Evolutionary conservation across 2,329 filamentous ascomycete genomes (phyloP).

Genomic region (Fusarium foetens): DNA sequence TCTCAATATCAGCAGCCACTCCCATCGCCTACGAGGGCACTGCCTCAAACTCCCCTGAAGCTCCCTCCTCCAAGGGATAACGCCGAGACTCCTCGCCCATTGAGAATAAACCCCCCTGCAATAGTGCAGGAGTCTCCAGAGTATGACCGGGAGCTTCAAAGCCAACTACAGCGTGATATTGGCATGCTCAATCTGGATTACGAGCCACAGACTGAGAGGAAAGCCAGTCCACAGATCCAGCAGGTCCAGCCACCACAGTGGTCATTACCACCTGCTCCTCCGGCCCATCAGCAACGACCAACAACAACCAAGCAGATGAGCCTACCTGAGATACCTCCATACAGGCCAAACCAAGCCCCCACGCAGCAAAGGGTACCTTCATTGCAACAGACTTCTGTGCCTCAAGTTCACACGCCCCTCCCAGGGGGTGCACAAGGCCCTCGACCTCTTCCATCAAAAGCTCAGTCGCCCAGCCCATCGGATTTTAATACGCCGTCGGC

Average conservation of each 20-base stretch:
- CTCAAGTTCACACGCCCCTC: constrained; percentile 33
- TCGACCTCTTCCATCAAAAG: constrained; percentile 45
- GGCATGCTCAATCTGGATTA: constrained; percentile 62
- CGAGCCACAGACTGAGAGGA: constrained; percentile 24
- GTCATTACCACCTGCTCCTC: constrained; percentile 46
- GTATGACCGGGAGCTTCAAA: constrained; percentile 69
- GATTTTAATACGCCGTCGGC: constrained; percentile 55
- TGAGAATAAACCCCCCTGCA: constrained; percentile 59
- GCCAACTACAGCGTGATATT: constrained; percentile 72
- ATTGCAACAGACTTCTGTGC: constrained; percentile 42
- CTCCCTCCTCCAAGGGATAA: constrained; percentile 42
- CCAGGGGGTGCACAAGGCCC: constrained; percentile 36
- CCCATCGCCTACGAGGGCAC: constrained; percentile 67
- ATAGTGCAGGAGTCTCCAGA: constrained; percentile 64
- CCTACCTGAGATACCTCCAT: constrained; percentile 67
- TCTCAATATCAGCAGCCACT: constrained; percentile 28
- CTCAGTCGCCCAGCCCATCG: constrained; percentile 46
- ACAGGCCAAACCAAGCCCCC: constrained; percentile 53
- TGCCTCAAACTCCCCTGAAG: constrained; percentile 58
- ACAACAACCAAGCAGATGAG: constrained; percentile 56
- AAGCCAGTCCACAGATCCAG: constrained; percentile 20
- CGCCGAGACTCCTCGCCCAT: constrained; percentile 60
- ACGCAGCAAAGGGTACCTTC: constrained; percentile 45
- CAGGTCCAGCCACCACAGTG: constrained; percentile 26
- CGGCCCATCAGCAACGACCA: constrained; percentile 50